Evolutionary conservation across 352 stramenopile species (phyloP), one percentile per base, ranked within the genome.

Genomic region (Phytophthora cryptogea): DNA sequence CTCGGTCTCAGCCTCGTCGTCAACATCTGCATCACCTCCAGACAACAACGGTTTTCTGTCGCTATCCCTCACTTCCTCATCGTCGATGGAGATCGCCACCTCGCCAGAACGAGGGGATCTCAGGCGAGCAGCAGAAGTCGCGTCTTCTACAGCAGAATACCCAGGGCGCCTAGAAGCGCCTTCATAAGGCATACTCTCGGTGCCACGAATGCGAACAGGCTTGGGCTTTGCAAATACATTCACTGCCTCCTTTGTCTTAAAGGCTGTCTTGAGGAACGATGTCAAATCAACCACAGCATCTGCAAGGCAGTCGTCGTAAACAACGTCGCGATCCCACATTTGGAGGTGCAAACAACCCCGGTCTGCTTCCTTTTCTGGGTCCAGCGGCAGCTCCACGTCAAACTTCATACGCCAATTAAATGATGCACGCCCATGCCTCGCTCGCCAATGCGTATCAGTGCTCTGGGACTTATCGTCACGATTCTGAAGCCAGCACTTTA

Each of bases 361-460:
- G 54, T 91, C 82, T 20, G 74, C 63, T 54, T 91, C 82, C 37
- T 76, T 84, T 45, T 90, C 77, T 8, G 72, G 68, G 30, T 94
- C 78, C 11, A 89, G 56, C 5, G 89, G 90, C 8, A 97, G 66
- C 28, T 92, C 73, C 5, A 98, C 69, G 43, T 91, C 72, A 64
- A 97, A 97, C 62, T 97, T 97, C 72, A 97, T 87, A 27, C 92
- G 85, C 86, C 89, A 98, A 66, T 98, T 98, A 61, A 93, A 98
- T 5, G 78, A 93, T 3, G 75, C 89, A 49, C 93, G 89, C 26
- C 92, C 90, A 42, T 87, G 74, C 50, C 91, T 95, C 32, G 77
- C 84, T 33, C 92, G 83, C 90, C 90, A 98, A 62, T 98, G 92
- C 13, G 82, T 96, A 63, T 98, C 92, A 1, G 92, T 98, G 7